Percentiles rank a stretch among this genome's conserved stretches.
Conservation (phyloP, 805 yeast species). For the Grigorovia jiainica region DNA sequence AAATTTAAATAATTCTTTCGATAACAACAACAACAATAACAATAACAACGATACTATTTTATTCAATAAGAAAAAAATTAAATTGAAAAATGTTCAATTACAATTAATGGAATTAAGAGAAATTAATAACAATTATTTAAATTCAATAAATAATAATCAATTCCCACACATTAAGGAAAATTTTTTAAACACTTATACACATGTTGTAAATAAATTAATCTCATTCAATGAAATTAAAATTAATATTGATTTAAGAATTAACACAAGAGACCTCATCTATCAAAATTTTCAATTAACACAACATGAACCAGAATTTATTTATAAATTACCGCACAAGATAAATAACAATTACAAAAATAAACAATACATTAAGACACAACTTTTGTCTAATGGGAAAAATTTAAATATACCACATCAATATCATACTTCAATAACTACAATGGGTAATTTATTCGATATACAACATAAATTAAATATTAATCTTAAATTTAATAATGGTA, state of each 20-base stretch:
- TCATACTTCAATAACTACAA: conserved; percentile 41
- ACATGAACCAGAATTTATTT: conserved; percentile 22
- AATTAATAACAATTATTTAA: conserved; percentile 32
- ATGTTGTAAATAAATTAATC: conserved; percentile 23
- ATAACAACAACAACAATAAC: conserved; percentile 5
- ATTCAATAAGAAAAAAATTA: conserved; percentile 26
- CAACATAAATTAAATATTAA: conserved; percentile 43
- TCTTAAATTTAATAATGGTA: conserved; percentile 39
- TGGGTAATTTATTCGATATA: conserved; percentile 37
- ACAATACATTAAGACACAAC: not conserved
- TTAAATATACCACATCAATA: conserved; percentile 28
- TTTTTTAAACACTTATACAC: conserved; percentile 23
- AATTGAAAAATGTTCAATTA: conserved; percentile 36
- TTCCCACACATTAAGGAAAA: conserved; percentile 34
- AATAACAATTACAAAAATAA: not conserved
- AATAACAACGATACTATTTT: conserved; percentile 6
- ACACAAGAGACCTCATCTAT: conserved; percentile 21
- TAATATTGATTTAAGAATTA: conserved; percentile 17
- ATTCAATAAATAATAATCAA: conserved; percentile 6
- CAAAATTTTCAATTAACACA: conserved; percentile 26
- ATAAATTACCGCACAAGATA: conserved; percentile 10
- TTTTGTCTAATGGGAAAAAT: conserved; percentile 14
- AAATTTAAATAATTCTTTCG: conserved; percentile 16
- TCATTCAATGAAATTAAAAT: conserved; percentile 23
- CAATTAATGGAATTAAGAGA: conserved; percentile 48